These are phyloP conservation scores for Rhexocercosporidium sp. DNA, from an alignment of 2,329 filamentous ascomycete species.

Conservation along the genomic window DNA sequence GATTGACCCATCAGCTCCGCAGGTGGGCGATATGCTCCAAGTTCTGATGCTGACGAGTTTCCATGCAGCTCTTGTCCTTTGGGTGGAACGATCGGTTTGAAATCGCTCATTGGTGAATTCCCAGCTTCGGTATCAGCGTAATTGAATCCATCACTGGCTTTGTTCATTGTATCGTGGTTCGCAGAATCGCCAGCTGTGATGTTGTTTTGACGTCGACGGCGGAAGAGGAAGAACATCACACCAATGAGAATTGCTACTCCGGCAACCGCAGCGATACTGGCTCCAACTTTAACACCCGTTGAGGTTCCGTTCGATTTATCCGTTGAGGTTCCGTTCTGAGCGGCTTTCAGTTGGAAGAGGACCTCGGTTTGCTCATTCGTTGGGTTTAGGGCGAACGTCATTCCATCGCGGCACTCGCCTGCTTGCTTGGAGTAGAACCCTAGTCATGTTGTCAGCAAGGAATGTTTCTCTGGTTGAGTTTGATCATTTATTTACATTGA, in stretches of 20 bases:
- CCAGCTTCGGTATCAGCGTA: slow-evolving; percentile 1
- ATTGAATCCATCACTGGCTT: background rate
- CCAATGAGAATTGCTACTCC: slow-evolving; percentile 11
- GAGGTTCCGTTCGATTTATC: slow-evolving; percentile 1
- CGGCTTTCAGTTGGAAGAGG: slow-evolving; percentile 16
- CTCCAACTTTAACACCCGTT: slow-evolving; percentile 18
- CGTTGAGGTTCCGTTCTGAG: slow-evolving; percentile 6
- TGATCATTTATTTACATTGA: slow-evolving; percentile 23
- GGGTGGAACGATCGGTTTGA: background rate
- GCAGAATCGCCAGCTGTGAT: background rate
- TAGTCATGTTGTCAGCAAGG: background rate
- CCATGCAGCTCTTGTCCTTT: slow-evolving; percentile 13
- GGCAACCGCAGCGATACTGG: slow-evolving; percentile 13
- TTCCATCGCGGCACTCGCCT: slow-evolving; percentile 24
- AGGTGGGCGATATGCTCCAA: background rate
- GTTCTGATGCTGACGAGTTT: background rate
- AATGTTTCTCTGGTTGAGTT: too few relatives aligned
- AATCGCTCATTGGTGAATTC: background rate
- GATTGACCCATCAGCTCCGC: background rate
- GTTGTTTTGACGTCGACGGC: slow-evolving; percentile 10
- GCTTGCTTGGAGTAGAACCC: slow-evolving; percentile 27
- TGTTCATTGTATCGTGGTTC: background rate
- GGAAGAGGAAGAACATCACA: slow-evolving; percentile 19
- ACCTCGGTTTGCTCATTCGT: slow-evolving; percentile 15
- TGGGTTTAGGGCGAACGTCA: slow-evolving; percentile 29